Base-by-base conservation (phyloP, 78 protist genomes). In the Dictyostelium purpureum region DNA sequence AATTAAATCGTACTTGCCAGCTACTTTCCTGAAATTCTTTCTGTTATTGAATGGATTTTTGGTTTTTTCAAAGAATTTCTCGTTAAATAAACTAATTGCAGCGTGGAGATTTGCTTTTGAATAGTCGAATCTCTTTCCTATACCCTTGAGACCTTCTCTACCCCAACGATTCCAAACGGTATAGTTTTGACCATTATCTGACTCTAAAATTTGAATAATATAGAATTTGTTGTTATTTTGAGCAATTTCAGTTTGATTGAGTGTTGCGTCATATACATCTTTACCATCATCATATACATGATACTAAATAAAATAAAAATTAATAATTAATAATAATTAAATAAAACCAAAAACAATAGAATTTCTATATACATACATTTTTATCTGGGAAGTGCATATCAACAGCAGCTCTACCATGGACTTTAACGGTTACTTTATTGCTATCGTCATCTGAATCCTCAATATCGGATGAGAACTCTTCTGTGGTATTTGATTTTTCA, bases 171-270 rank as follows among this genome's bases (percentile, higher is more conserved):
- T 95, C 71, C 88, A 95, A 26, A 96, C 96, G 16, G 18, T 14
- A 49, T 24, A 96, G 10, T 14, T 7, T 1, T 31, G 21, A 19
- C 79, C 82, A 59, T 28, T 77, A 67, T 95, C 97, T 6, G 40
- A 6, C 45, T 95, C 89, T 37, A 96, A 73, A 49, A 96, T 67
- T 56, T 96, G 98, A 61, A 96, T 75, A 31, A 88, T 79, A 90
- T 96, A 96, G 78, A 89, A 96, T 66, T 96, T 96, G 82, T 96
- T 96, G 87, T 96, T 91, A 76, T 90, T 87, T 24, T 54, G 26
- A n/a, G 77, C 47, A 77, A 96, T 90, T 70, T 96, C 93, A 28
- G 96, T 96, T 73, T 96, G 97, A 77, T 96, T 96, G 52, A 96
- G 71, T 77, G 87, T 96, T 31, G 79, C 77, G 63, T 87, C 87